These are phyloP conservation scores for Massarina eburnea DNA, from an alignment of 2,329 filamentous ascomycete species.

Conservation along the genomic window DNA sequence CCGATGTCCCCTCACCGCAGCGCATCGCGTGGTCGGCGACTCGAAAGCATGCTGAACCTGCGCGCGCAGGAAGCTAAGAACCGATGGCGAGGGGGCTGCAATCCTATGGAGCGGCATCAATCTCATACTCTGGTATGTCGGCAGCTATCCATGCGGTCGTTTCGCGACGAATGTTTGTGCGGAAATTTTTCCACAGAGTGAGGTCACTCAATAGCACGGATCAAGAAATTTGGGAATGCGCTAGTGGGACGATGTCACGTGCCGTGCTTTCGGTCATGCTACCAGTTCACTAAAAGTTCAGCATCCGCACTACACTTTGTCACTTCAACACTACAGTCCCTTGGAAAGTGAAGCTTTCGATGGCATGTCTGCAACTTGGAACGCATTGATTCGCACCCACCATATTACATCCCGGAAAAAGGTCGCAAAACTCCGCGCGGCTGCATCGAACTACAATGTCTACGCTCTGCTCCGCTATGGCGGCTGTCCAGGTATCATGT, in stretches of 20 bases:
- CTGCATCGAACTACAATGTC: conserved; percentile 61
- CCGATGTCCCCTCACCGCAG: conserved; percentile 20
- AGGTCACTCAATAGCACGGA: conserved; percentile 9
- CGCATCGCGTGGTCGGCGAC: conserved; percentile 24
- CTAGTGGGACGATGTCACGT: conserved; percentile 31
- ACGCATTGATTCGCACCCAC: conserved; percentile 73
- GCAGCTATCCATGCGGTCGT: conserved; percentile 33
- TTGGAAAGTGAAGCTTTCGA: not conserved
- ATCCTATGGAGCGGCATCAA: conserved; percentile 33
- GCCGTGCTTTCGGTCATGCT: conserved; percentile 6
- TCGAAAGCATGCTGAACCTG: conserved; percentile 37
- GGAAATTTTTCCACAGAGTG: conserved; percentile 6
- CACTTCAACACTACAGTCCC: not conserved
- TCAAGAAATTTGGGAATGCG: conserved; percentile 21
- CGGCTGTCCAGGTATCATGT: conserved; percentile 75
- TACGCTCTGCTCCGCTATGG: conserved; percentile 69
- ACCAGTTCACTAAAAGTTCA: too few species aligned
- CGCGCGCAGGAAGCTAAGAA: conserved; percentile 41
- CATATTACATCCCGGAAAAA: conserved; percentile 83
- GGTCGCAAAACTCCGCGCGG: conserved; percentile 63
- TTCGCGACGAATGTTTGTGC: conserved; percentile 8
- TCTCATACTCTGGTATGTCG: conserved; percentile 39
- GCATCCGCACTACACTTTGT: not conserved
- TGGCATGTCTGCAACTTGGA: conserved; percentile 42
- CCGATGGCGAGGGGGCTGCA: conserved; percentile 38